Conservation (phyloP, 257 asterid genomes). For the Ehretia macrophylla region DNA sequence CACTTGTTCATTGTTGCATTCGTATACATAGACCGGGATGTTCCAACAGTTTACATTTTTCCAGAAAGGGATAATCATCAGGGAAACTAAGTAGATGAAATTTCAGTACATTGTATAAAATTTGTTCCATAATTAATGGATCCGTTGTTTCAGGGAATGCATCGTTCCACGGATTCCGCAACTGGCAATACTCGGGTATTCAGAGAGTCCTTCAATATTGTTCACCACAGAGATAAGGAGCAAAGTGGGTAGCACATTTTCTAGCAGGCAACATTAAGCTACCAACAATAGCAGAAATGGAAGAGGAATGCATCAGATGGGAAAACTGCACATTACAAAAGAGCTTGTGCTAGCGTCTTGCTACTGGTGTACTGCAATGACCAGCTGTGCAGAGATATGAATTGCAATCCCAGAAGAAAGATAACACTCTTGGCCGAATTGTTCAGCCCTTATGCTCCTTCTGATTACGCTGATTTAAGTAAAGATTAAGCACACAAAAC, state of each 20-base stretch:
- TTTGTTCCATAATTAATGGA: neutral
- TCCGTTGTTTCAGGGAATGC: conserved; percentile 38
- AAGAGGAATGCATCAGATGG: conserved; percentile 42
- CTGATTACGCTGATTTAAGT: conserved; percentile 28
- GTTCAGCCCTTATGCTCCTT: conserved; percentile 39
- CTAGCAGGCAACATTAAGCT: conserved; percentile 43
- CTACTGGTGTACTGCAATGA: conserved; percentile 57
- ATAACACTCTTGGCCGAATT: conserved; percentile 27
- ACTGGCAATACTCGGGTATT: conserved; percentile 53
- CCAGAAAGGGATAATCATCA: neutral
- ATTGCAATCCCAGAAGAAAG: conserved; percentile 45
- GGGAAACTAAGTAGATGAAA: neutral
- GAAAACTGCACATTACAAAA: conserved; percentile 37
- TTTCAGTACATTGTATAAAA: neutral
- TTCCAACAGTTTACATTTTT: too few species aligned
- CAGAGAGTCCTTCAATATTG: conserved; percentile 47
- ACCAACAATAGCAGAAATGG: conserved; percentile 43
- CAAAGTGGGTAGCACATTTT: conserved; percentile 51
- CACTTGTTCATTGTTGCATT: too few species aligned
- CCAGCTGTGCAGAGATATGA: conserved; percentile 47
- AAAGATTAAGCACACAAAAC: too few species aligned
- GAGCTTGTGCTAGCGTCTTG: conserved; percentile 52
- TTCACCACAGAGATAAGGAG: conserved; percentile 47
- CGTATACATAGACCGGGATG: too few species aligned
- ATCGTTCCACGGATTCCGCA: conserved; percentile 58